Evolutionary conservation across 805 yeast genomes (phyloP), one percentile per base, ranked within the genome.

Genomic region (Saccharomycopsis sp.): DNA sequence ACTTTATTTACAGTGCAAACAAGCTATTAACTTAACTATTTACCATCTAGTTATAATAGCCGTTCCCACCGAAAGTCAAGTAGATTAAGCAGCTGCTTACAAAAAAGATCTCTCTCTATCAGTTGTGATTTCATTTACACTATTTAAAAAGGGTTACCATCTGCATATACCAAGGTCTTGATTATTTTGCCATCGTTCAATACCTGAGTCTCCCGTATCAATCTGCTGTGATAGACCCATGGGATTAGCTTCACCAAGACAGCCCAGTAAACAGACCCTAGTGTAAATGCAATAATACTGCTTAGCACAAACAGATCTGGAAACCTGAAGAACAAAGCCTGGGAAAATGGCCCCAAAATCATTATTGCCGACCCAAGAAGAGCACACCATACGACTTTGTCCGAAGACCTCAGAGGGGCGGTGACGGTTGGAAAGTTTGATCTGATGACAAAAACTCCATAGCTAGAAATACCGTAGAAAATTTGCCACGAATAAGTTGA

Each of bases 361-460:
- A 45, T 42, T 7, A 25, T 8, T 4, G 40, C 20, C 3, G 46
- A 42, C 4, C 39, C 34, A n/a, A 42, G 5, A 4, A 45, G 22
- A 32, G 46, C 41, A 5, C 36, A 17, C 10, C 10, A n/a, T 3
- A 45, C 32, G 12, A 33, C 16, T 7, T n/a, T 10, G 13, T 42
- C 27, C 4, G 31, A 18, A 12, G 75, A 63, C 37, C 65, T 57
- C 16, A 71, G 65, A 2, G 73, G 68, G 0, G 76, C 68, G 18
- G 44, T 53, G n/a, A 64, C 50, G 1, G 62, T 65, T 0, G 75
- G 73, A 36, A 63, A 56, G 38, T 69, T 55, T 27, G 44, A 57
- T 39, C 77, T 57, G 3, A 73, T 46, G 5, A 73, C 55, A 30
- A 71, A 62, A 1, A 73, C 53, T 0, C 80, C 80, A 16, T 66